Evolutionary conservation across 495 filamentous ascomycete species (phyloP).

Genomic region (Xylaria castorea): DNA sequence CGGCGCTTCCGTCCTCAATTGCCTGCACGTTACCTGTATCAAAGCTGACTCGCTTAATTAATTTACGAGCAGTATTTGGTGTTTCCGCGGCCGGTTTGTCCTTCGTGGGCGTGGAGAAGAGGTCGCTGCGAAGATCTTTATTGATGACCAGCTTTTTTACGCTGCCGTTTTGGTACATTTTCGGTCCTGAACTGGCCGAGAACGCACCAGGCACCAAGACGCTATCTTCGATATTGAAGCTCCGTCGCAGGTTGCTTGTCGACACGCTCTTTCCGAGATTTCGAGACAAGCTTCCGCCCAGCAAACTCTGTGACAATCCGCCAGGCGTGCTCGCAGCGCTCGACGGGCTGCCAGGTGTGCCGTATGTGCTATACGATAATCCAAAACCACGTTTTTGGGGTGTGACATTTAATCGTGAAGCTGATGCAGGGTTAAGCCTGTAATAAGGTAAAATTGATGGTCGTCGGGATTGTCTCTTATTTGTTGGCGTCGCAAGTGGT

Average conservation of each 20-base stretch:
- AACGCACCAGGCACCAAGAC: slow-evolving; percentile 87
- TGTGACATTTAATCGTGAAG: slow-evolving; percentile 73
- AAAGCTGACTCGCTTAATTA: slow-evolving; percentile 90
- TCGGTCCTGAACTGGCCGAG: slow-evolving; percentile 68
- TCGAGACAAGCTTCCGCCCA: slow-evolving; percentile 64
- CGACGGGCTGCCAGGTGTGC: slow-evolving; percentile 74
- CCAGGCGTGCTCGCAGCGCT: slow-evolving; percentile 73
- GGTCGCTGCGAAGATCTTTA: slow-evolving; percentile 78
- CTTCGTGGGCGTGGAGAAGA: slow-evolving; percentile 66
- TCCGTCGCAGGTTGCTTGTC: slow-evolving; percentile 67
- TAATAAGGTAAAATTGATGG: slow-evolving; percentile 82
- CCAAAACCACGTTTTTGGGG: slow-evolving; percentile 85
- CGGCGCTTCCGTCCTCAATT: slow-evolving; percentile 47
- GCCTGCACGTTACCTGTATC: slow-evolving; percentile 64
- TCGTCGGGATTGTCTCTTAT: slow-evolving; percentile 71
- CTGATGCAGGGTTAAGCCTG: slow-evolving; percentile 81
- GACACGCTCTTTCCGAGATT: slow-evolving; percentile 64
- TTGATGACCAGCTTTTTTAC: slow-evolving; percentile 92
- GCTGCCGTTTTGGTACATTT: slow-evolving; percentile 64
- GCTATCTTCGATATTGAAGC: slow-evolving; percentile 69
- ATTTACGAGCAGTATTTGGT: slow-evolving; percentile 60
- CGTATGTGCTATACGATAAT: slow-evolving; percentile 89
- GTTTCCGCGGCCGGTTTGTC: slow-evolving; percentile 49
- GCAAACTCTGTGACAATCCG: slow-evolving; percentile 67
- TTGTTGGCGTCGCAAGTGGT: slow-evolving; percentile 87